phyloP scores from a whole-genome alignment of 225 moss, liverwort and hornwort species.

The Polytrichum formosum region DNA sequence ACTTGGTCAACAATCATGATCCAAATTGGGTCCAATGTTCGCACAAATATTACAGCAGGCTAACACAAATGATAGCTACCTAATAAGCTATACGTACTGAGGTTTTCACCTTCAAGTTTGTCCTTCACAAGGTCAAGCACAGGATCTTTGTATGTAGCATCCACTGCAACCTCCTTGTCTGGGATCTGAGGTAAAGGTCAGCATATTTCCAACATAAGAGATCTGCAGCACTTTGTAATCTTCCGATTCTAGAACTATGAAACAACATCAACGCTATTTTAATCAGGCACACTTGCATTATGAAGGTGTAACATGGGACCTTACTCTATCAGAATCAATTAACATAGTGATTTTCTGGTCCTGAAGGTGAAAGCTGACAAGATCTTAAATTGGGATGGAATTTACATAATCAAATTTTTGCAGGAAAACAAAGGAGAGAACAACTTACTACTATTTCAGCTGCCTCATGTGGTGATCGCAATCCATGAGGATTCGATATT shows the following conservation, averaged over 20 bases:
- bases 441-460: constrained; percentile 28
- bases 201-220: constrained; percentile 24
- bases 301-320: no score
- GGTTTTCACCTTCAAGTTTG: constrained; percentile 26
- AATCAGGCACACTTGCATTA: no score
- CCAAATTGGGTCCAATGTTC: no score
- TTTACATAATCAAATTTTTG: no score
- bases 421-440: no score
- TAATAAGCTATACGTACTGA: neutral
- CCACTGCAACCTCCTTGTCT: constrained; percentile 16
- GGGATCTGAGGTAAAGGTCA: constrained; percentile 26
- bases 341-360: no score
- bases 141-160: constrained; percentile 24
- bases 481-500: constrained; percentile 20
- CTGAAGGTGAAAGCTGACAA: no score
- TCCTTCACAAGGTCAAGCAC: constrained; percentile 9
- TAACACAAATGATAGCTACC: no score
- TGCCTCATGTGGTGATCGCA: constrained; percentile 18
- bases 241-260: neutral
- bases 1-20: no score
- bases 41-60: no score
- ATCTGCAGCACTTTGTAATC: neutral
- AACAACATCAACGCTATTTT: neutral
- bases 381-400: no score
- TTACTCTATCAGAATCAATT: no score